phyloP scores from a whole-genome alignment of 169 alveolate genomes.

The Cyclospora cayetanensis region DNA sequence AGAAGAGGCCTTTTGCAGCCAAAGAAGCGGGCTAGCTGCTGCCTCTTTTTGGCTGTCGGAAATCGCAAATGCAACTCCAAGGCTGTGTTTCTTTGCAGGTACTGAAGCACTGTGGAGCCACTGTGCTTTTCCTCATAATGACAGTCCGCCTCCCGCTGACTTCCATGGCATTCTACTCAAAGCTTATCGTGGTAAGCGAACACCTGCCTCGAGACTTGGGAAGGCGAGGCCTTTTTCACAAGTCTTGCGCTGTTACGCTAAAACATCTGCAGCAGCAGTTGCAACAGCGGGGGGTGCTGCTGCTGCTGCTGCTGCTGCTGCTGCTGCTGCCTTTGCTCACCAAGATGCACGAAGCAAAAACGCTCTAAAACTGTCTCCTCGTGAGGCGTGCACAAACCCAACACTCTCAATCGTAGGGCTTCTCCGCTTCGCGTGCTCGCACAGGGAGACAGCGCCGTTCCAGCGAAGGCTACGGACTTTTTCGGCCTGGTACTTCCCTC shows the following conservation, averaged over 20 bases:
- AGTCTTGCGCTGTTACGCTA: background rate
- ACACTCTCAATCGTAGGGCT: background rate
- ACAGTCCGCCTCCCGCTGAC: constrained; percentile 74
- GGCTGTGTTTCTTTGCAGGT: background rate
- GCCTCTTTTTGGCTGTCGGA: background rate
- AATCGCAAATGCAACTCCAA: background rate
- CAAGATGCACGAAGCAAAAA: no score
- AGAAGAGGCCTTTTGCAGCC: background rate
- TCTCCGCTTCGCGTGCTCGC: background rate
- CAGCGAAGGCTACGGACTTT: constrained; percentile 63
- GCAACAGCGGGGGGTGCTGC: background rate
- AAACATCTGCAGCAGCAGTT: no score
- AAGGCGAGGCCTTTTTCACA: background rate
- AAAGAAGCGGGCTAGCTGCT: background rate
- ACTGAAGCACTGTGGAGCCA: constrained; percentile 70
- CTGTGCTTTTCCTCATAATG: constrained; percentile 69
- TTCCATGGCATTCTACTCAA: constrained; percentile 71
- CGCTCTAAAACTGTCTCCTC: background rate
- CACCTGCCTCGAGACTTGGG: background rate
- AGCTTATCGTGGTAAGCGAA: constrained; percentile 1
- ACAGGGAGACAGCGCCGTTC: constrained; percentile 73
- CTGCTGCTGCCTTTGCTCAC: background rate
- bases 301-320: background rate
- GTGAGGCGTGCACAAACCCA: background rate
- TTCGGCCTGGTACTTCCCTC: constrained; percentile 61